These are phyloP conservation scores for Cystobasidium sp. DNA, from an alignment of 1,284 basidiomycete species.

Conservation along the genomic window DNA sequence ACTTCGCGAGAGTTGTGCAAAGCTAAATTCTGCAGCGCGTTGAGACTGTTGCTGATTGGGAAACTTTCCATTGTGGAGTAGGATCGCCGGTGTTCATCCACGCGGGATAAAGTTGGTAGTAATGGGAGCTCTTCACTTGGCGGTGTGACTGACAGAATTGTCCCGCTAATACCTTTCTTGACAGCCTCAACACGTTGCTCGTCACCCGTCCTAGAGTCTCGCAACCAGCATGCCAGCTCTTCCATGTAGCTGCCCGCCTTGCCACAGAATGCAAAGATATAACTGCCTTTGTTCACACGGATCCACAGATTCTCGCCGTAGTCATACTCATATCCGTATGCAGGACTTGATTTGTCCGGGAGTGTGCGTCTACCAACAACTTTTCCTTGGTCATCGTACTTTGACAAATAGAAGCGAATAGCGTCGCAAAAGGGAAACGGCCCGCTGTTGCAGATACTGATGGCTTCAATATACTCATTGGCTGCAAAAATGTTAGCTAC, in stretches of 20 bases:
- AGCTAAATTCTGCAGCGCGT: slow-evolving; percentile 5
- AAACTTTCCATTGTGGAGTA: slow-evolving; percentile 14
- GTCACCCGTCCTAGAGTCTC: slow-evolving; percentile 5
- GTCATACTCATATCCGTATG: slow-evolving; percentile 41
- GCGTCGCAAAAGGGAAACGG: slow-evolving; percentile 40
- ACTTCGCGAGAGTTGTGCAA: background rate
- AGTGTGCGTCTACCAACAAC: slow-evolving; percentile 17
- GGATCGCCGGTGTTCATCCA: slow-evolving; percentile 26
- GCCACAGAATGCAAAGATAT: slow-evolving; percentile 38
- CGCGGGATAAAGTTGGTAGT: background rate
- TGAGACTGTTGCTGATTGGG: slow-evolving; percentile 22
- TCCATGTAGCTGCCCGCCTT: slow-evolving; percentile 39
- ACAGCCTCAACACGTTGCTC: slow-evolving; percentile 14
- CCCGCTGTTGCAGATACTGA: slow-evolving; percentile 39
- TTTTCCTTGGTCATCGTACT: slow-evolving; percentile 7
- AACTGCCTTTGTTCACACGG: slow-evolving; percentile 8
- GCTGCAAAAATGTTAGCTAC: background rate
- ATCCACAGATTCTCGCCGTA: slow-evolving; percentile 39
- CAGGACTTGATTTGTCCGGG: slow-evolving; percentile 29
- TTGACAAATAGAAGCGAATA: slow-evolving; percentile 24
- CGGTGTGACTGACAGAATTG: slow-evolving; percentile 6
- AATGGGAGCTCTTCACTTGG: background rate
- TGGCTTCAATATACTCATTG: slow-evolving; percentile 26
- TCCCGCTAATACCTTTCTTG: background rate
- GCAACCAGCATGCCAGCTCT: slow-evolving; percentile 39